phyloP scores from a whole-genome alignment of 164 flowering plant species.

The Umbellularia californica region DNA sequence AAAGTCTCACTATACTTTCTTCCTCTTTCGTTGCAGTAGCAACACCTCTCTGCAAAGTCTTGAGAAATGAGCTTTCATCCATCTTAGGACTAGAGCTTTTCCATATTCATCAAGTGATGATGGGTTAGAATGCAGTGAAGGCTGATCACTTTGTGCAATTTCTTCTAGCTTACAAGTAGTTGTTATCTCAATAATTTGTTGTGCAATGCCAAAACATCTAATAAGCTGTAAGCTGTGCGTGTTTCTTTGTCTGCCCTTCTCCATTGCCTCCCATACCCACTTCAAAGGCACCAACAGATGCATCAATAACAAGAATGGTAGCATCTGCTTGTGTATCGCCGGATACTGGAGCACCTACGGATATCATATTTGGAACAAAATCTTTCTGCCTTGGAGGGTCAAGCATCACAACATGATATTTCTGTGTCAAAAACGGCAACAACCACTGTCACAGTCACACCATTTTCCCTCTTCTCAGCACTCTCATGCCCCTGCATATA shows the following conservation, averaged over 20 bases:
- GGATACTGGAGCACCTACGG: too few species aligned
- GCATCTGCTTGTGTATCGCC: constrained; percentile 37
- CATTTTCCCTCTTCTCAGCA: too few species aligned
- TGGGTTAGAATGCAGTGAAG: constrained; percentile 69
- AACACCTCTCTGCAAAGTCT: constrained; percentile 72
- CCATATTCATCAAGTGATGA: constrained; percentile 63
- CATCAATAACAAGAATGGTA: constrained; percentile 91
- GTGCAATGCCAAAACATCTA: constrained; percentile 85
- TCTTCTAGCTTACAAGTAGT: too few species aligned
- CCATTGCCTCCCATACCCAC: constrained; percentile 73
- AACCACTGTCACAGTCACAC: too few species aligned
- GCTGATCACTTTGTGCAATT: constrained; percentile 22
- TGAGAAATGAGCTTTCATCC: constrained; percentile 77
- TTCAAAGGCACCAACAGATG: constrained; percentile 87
- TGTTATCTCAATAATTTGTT: constrained; percentile 59
- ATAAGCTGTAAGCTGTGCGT: constrained; percentile 89
- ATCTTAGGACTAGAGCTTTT: constrained; percentile 59
- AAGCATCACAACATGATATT: too few species aligned
- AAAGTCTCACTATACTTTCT: constrained; percentile 48
- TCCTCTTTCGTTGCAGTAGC: constrained; percentile 36
- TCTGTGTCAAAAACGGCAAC: too few species aligned
- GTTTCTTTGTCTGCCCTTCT: constrained; percentile 85
- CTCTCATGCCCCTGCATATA: too few species aligned
- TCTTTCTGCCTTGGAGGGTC: too few species aligned
- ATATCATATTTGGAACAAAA: too few species aligned